A percentile compares a stretch with the other conserved stretches of the same genome.
These are phyloP conservation scores for Ottelia alismoides DNA, from an alignment of 106 monocot genomes.

Conservation along the genomic window DNA sequence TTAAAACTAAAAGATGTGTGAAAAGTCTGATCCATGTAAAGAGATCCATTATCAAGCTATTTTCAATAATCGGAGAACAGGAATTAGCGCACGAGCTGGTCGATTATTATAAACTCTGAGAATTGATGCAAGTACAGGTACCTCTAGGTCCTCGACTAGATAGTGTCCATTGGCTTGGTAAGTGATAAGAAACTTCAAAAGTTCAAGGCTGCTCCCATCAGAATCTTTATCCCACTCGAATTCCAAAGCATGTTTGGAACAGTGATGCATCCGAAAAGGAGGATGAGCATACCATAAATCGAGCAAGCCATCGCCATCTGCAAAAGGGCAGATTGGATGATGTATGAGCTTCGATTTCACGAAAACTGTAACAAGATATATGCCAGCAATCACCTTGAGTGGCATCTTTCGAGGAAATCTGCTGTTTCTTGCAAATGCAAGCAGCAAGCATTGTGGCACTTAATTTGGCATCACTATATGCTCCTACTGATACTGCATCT, in stretches of 20 bases:
- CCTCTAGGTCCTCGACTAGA: constrained; percentile 58
- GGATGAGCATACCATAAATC: constrained; percentile 73
- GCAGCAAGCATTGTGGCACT: constrained; percentile 66
- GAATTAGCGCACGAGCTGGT: no score
- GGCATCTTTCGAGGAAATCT: constrained; percentile 23
- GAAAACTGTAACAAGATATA: constrained; percentile 5
- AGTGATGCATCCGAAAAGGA: constrained; percentile 96
- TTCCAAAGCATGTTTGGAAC: constrained; percentile 45
- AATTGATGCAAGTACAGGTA: no score
- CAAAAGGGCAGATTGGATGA: constrained; percentile 3
- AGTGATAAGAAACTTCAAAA: constrained; percentile 45
- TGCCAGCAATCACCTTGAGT: constrained; percentile 22
- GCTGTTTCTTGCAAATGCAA: constrained; percentile 64
- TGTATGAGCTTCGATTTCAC: background rate
- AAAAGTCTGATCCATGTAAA: no score
- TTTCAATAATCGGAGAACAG: background rate
- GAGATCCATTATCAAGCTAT: background rate
- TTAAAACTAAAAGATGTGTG: no score
- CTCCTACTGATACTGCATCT: constrained; percentile 15
- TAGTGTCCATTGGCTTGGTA: constrained; percentile 51
- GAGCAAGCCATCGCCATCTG: no score
- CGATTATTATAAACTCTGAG: no score
- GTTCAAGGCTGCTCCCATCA: constrained; percentile 22
- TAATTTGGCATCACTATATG: constrained; percentile 27
- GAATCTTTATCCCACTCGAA: constrained; percentile 84